Base-by-base conservation (phyloP, 148 eudicot genomes). In the Nyssa sinensis region DNA sequence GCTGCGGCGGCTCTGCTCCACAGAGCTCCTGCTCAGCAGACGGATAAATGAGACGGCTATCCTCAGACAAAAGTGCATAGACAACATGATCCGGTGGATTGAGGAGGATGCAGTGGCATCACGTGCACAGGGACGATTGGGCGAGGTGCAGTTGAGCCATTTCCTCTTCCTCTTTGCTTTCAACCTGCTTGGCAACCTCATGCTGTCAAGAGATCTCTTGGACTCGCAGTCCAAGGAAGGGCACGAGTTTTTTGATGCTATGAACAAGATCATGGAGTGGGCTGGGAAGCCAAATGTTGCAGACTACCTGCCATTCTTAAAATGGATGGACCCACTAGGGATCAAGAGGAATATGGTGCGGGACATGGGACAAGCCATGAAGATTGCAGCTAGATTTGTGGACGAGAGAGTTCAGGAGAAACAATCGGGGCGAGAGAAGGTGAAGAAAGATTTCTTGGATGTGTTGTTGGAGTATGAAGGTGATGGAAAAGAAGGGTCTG, bases 111-210 rank as follows among this genome's bases (percentile, higher is more conserved):
- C 74, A 5, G 66, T 30, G 0, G 23, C 27, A 0, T 71, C 78
- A 12, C 70, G 0, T 3, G 23, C 19, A 4, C 17, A 9, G 2
- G 80, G 80, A 0, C 72, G 64, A 23, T 25, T 77, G 0, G 68
- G 77, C 0, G 81, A 71, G 37, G 73, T 84, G 3, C 71, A 80
- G 6, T 23, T 84, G 2, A 37, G 47, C 53, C 61, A 49, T 4
- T 76, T 75, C 30, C 64, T 81, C 10, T 81, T 84, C 55, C 79
- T 84, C 5, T 28, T 62, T 69, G 74, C 82, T 21, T 81, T 84
- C 62, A 84, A 84, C 44, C 28, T 84, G 14, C 11, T 84, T 1
- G 84, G 87, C 17, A 84, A 84, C 61, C 58, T 84, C 7, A 75
- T 81, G 82, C 33, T 84, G 12, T 84, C 87, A 0, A 69, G 79